Evolutionary conservation across 2,329 filamentous ascomycete genomes (phyloP).

Genomic region (Pyricularia grisea): DNA sequence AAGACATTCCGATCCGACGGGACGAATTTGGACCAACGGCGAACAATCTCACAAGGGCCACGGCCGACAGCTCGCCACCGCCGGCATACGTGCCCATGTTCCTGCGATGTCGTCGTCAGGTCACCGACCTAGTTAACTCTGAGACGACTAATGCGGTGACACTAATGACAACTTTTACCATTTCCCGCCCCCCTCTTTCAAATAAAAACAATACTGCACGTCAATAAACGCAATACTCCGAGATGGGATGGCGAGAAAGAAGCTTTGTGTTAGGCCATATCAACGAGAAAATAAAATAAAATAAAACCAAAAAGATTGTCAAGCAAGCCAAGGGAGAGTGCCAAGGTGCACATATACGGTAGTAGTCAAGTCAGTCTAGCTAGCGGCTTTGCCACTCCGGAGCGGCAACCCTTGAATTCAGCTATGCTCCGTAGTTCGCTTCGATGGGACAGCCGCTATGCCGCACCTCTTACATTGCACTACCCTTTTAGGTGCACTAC

Average conservation of each 20-base stretch:
- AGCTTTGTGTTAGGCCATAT: background rate
- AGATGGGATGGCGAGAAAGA: background rate
- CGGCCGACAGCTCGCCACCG: background rate
- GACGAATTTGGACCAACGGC: background rate
- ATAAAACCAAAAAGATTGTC: background rate
- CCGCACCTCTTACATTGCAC: too few relatives aligned
- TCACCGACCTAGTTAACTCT: background rate
- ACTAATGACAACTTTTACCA: background rate
- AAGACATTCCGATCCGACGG: background rate
- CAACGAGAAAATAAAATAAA: background rate
- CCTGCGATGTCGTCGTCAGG: background rate
- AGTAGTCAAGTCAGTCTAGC: background rate
- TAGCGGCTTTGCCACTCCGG: background rate
- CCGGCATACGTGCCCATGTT: background rate
- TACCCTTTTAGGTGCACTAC: background rate
- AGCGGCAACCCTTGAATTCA: background rate
- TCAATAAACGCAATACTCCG: background rate
- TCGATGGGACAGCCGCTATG: background rate
- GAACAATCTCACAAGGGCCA: background rate
- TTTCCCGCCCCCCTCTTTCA: background rate
- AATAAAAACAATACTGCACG: background rate
- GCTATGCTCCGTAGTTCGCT: background rate
- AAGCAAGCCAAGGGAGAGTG: background rate
- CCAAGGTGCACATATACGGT: background rate
- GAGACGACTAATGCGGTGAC: background rate